Conservation (phyloP, 2,329 filamentous ascomycete species). For the Fusarium humuli region DNA sequence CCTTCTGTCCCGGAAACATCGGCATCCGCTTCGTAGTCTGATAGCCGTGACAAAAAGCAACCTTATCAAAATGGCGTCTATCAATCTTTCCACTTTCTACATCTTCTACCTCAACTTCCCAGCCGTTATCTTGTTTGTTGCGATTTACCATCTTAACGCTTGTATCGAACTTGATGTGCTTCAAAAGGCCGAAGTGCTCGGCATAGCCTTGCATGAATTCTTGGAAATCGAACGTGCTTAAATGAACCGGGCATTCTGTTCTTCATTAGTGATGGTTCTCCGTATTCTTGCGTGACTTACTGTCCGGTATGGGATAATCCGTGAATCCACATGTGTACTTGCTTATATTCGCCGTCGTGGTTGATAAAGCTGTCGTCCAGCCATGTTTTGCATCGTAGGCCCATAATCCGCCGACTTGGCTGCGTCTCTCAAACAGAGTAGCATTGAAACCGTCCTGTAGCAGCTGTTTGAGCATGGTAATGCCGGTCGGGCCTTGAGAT, state of each 20-base stretch:
- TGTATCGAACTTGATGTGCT: conserved; percentile 11
- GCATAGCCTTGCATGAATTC: conserved; percentile 30
- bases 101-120: conserved; percentile 10
- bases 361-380: conserved; percentile 12
- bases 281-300: fast-evolving
- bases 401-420: conserved; percentile 15
- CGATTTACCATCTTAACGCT: conserved; percentile 1
- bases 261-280: fast-evolving
- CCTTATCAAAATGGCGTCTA: conserved; percentile 11
- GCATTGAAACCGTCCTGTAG: conserved; percentile 20
- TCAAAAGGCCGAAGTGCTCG: conserved; percentile 1
- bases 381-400: conserved; percentile 12
- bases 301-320: conserved; percentile 27
- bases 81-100: neutral
- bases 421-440: conserved; percentile 7
- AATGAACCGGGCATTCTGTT: conserved; percentile 14
- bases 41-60: conserved; percentile 29
- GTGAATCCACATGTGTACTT: conserved; percentile 34
- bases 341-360: conserved; percentile 19
- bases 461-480: conserved; percentile 31
- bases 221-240: conserved; percentile 17
- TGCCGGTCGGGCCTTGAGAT: conserved; percentile 10
- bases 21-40: conserved; percentile 24
- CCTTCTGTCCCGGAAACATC: conserved; percentile 5
- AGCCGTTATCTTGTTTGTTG: neutral